These are phyloP conservation scores for Solanum clarkiae DNA, from an alignment of 257 asterid genomes.

Conservation along the genomic window DNA sequence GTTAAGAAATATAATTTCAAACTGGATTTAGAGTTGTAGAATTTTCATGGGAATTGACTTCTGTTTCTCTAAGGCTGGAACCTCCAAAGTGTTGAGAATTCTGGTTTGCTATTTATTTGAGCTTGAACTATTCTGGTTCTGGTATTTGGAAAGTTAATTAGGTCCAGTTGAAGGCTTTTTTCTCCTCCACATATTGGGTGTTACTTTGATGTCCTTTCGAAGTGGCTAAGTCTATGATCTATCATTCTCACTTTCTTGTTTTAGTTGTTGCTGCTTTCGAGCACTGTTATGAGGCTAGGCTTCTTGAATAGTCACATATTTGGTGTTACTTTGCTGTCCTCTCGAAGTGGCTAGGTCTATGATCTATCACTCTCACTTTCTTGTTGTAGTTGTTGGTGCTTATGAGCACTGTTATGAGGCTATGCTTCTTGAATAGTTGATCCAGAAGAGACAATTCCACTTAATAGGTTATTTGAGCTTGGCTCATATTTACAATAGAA, in stretches of 20 bases:
- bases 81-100: background rate
- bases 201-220: background rate
- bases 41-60: background rate
- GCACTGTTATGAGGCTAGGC: background rate
- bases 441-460: background rate
- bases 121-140: background rate
- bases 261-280: background rate
- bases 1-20: background rate
- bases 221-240: background rate
- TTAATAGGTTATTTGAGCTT: background rate
- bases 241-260: background rate
- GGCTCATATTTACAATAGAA: background rate
- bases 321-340: background rate
- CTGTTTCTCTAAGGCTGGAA: background rate
- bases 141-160: background rate
- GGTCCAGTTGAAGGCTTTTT: background rate
- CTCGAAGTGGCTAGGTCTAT: background rate
- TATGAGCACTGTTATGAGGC: background rate
- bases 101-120: background rate
- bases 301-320: background rate
- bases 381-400: background rate
- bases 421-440: background rate
- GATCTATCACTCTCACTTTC: background rate
- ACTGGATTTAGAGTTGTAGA: background rate
- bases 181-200: background rate